Base-by-base conservation (phyloP, 1,284 basidiomycete species). In the Coniferiporia weirii region DNA sequence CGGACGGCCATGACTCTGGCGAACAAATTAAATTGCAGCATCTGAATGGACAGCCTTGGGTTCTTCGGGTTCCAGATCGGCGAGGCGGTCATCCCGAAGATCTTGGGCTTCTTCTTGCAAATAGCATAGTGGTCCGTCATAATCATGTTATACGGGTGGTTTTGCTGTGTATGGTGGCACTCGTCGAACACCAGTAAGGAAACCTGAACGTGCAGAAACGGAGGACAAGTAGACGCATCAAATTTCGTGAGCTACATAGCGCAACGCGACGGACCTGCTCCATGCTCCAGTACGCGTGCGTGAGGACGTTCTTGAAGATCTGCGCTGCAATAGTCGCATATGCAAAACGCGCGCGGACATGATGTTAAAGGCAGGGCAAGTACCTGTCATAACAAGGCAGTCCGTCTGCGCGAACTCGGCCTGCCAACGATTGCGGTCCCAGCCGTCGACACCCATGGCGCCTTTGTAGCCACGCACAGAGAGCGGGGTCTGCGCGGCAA, bases 31-130 rank as follows among this genome's bases (percentile, higher is more conserved):
- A 72, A 72, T 71, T 94, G 89, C 0, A 94, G 75, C n/a, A 76
- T 75, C 38, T 76, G 68, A 15, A 87, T 72, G 7, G 85, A 87
- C 43, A 78, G 78, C 13, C 73, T 70, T 0, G 87, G 81, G 58
- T 88, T 80, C 62, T 80, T 84, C 10, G 81, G 76, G 64, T 90
- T 88, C 85, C 87, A 91, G 34, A 92, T 82, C 0, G 91, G 91
- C 22, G 89, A 92, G 0, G 91, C 92, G 0, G 91, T 94, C 84
- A 94, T 87, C 4, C 92, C 91, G 64, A 94, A 90, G n/a, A 94
- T 77, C 67, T 87, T 91, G 1, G 91, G 91, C 17, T 88, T 78
- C 10, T 73, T 66, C 2, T 71, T 49, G 49, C 77, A 73, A 54
- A 83, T 78, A 63, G 81, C 80, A 69, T 92, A 93, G 71, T 72